A percentile compares a stretch with the other conserved stretches of the same genome.
Conservation (phyloP, 2,329 filamentous ascomycete species). For the Venturia nashicola region DNA sequence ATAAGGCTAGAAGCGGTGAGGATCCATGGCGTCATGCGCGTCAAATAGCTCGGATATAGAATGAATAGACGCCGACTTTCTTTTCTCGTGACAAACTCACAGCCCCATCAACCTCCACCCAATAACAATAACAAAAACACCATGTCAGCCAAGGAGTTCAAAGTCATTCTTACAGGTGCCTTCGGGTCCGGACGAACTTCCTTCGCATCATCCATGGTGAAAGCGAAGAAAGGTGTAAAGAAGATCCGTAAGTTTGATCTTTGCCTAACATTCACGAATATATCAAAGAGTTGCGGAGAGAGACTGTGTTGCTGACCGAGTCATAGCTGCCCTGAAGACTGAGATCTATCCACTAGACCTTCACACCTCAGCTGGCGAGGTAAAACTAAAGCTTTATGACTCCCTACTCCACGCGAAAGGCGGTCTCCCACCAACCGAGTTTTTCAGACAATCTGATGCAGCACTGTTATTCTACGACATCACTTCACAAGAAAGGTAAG, state of each 20-base stretch:
- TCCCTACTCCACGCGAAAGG: slow-evolving; percentile 4
- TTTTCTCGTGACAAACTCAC: background rate
- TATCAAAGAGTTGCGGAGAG: background rate
- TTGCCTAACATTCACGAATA: background rate
- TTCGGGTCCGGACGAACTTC: slow-evolving; percentile 6
- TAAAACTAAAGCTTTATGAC: slow-evolving; percentile 1
- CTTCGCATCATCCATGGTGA: slow-evolving; percentile 1
- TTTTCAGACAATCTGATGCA: background rate
- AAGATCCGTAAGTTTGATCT: background rate
- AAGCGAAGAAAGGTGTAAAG: background rate
- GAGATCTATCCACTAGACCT: slow-evolving; percentile 1
- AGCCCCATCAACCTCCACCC: background rate
- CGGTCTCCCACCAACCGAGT: slow-evolving; percentile 1
- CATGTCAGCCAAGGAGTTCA: slow-evolving; percentile 4
- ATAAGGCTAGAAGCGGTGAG: background rate
- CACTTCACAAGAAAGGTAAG: background rate
- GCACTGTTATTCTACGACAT: slow-evolving; percentile 2
- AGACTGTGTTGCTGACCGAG: background rate
- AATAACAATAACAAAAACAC: background rate
- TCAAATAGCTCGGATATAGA: background rate
- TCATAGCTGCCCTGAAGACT: background rate
- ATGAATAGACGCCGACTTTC: background rate
- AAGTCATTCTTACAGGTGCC: background rate
- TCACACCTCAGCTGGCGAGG: background rate
- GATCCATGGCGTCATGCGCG: background rate